Evolutionary conservation across 805 yeast species (phyloP).

Genomic region (Metschnikowia arizonensis): DNA sequence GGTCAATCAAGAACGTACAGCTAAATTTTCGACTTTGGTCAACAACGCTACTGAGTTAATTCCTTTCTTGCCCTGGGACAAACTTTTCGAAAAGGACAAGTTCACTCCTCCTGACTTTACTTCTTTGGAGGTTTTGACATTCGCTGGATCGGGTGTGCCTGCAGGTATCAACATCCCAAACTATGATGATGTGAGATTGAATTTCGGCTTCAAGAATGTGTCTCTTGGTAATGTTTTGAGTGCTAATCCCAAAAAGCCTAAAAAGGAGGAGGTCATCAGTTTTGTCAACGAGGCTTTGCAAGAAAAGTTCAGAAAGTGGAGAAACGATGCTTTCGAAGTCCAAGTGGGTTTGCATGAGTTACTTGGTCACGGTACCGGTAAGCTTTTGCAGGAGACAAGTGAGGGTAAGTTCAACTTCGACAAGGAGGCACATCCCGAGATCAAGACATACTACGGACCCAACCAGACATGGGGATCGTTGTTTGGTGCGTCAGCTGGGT

Average conservation of each 20-base stretch:
- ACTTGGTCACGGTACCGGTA: slow-evolving; percentile 90
- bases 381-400: slow-evolving; percentile 54
- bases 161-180: slow-evolving; percentile 93
- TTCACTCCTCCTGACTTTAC: slow-evolving; percentile 93
- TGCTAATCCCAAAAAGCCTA: slow-evolving; percentile 60
- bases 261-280: slow-evolving; percentile 62
- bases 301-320: slow-evolving; percentile 61
- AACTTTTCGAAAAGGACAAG: slow-evolving; percentile 71
- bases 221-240: slow-evolving; percentile 81
- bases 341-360: slow-evolving; percentile 93
- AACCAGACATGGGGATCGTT: slow-evolving; percentile 91
- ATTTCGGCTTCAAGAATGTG: slow-evolving; percentile 83
- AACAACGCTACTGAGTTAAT: slow-evolving; percentile 62
- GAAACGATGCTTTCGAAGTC: slow-evolving; percentile 82
- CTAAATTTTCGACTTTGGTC: slow-evolving; percentile 70
- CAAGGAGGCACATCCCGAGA: slow-evolving; percentile 59
- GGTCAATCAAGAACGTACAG: slow-evolving; percentile 84
- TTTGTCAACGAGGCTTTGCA: slow-evolving; percentile 54
- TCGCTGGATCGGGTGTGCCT: slow-evolving; percentile 87
- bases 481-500: slow-evolving; percentile 78
- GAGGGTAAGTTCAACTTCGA: slow-evolving; percentile 73
- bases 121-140: slow-evolving; percentile 81
- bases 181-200: slow-evolving; percentile 83
- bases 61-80: slow-evolving; percentile 70
- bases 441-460: slow-evolving; percentile 64